phyloP scores from a whole-genome alignment of 202 grass and related monocot genomes.

The Zizania palustris region DNA sequence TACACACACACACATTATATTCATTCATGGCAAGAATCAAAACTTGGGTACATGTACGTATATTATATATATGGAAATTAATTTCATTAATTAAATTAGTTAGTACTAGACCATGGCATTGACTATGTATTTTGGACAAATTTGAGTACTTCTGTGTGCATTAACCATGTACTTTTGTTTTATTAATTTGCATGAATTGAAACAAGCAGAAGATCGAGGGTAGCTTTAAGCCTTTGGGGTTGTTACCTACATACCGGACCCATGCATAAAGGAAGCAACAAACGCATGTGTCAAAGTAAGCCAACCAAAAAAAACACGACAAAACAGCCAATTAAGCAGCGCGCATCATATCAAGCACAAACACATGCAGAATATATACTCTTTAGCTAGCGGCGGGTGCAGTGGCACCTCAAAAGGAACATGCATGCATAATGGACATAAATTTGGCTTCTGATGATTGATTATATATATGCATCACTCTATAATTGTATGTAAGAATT shows the following conservation, averaged over 20 bases:
- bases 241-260: no score
- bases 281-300: constrained; percentile 38
- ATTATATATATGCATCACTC: no score
- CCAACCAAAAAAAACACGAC: constrained; percentile 34
- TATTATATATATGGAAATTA: neutral
- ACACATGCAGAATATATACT: constrained; percentile 50
- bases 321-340: constrained; percentile 40
- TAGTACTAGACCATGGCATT: no score
- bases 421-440: no score
- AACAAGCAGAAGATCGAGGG: constrained; percentile 35
- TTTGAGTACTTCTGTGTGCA: neutral
- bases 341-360: constrained; percentile 39
- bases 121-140: neutral
- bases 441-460: no score
- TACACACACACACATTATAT: no score
- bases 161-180: no score
- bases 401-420: constrained; percentile 57
- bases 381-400: no score
- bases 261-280: constrained; percentile 37
- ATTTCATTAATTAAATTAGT: neutral
- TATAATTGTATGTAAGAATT: no score
- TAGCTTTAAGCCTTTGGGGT: constrained; percentile 34
- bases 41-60: neutral
- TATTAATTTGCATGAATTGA: constrained; percentile 4
- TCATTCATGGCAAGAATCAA: neutral